Base-by-base conservation (phyloP, 208 protist genomes). In the Crithidia acanthocephali region DNA sequence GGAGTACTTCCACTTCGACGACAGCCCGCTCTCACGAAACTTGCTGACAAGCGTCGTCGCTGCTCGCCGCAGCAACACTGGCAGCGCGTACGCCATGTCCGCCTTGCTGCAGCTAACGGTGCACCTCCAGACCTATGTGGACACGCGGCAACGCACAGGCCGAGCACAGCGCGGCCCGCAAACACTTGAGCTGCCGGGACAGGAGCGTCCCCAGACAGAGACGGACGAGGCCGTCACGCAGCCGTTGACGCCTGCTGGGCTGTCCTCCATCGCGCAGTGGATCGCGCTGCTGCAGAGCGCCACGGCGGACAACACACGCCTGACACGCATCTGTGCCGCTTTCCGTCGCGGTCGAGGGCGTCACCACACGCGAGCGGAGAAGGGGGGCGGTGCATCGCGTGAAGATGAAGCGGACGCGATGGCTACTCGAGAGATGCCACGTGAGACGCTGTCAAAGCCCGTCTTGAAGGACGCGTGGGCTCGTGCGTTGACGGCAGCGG, bases 191-290 rank as follows among this genome's bases (percentile, higher is more conserved):
- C 35, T 13, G 35, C 35, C 8, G 35, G 11, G 11, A 40, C 8
- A 11, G 35, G 11, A 40, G 35, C 8, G 35, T n/a, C n/a, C n/a
- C n/a, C n/a, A n/a, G 27, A 28, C 30, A 25, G 1, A 7, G 0
- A 2, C 45, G 18, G 18, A 55, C 22, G 52, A 58, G 51, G 22
- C 22, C 1, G 35, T 40, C 33, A 51, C 35, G 44, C 76, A 82
- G 32, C 65, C 72, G 33, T 51, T 92, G 28, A 33, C 76, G 9
- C 84, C 87, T 30, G 77, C 66, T 62, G 87, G 81, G 23, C 64
- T 58, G 13, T 55, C 52, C 30, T 94, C 88, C 33, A 37, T 90
- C 37, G 47, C 77, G 2, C 53, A 61, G 40, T 94, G 89, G 89
- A 76, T 70, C 16, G 10, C 42, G 25, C 61, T 94, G 16, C 48